Conservation (phyloP, 2,329 filamentous ascomycete genomes). For the Exophiala calicioides region DNA sequence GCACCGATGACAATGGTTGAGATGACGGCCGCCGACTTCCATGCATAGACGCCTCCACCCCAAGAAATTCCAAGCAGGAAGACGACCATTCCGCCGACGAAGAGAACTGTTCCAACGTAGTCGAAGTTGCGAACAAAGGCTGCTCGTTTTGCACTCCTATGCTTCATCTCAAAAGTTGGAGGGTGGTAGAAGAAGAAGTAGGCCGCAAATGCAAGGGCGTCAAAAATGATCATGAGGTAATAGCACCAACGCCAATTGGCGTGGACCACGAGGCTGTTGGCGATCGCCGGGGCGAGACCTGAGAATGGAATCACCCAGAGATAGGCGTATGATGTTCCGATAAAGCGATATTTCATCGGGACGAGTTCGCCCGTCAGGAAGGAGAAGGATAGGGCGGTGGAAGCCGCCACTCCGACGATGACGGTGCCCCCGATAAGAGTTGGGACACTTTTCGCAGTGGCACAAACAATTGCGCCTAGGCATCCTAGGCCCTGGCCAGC, state of each 20-base stretch:
- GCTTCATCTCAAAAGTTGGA: conserved; percentile 30
- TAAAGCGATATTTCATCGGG: conserved; percentile 5
- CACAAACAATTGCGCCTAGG: no score
- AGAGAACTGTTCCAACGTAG: conserved; percentile 47
- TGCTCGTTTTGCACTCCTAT: conserved; percentile 16
- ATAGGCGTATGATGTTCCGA: not conserved
- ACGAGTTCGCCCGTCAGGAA: conserved; percentile 1
- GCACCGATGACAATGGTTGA: conserved; percentile 42
- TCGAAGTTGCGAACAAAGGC: conserved; percentile 48
- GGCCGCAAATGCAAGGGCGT: not conserved
- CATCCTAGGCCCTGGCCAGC: no score
- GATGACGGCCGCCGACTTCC: conserved; percentile 42
- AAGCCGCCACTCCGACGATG: no score
- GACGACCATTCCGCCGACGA: conserved; percentile 41
- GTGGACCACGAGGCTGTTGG: not conserved
- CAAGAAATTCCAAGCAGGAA: conserved; percentile 47
- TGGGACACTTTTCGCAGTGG: no score
- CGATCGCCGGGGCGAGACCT: not conserved
- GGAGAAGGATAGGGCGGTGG: no score
- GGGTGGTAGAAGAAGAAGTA: conserved; percentile 8
- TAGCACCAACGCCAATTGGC: not conserved
- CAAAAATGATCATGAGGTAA: not conserved
- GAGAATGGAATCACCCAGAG: conserved; percentile 1
- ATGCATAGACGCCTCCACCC: conserved; percentile 45
- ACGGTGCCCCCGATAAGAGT: no score